Evolutionary conservation across 805 yeast species (phyloP).

Genomic region (Saccharomycopsis sp.): DNA sequence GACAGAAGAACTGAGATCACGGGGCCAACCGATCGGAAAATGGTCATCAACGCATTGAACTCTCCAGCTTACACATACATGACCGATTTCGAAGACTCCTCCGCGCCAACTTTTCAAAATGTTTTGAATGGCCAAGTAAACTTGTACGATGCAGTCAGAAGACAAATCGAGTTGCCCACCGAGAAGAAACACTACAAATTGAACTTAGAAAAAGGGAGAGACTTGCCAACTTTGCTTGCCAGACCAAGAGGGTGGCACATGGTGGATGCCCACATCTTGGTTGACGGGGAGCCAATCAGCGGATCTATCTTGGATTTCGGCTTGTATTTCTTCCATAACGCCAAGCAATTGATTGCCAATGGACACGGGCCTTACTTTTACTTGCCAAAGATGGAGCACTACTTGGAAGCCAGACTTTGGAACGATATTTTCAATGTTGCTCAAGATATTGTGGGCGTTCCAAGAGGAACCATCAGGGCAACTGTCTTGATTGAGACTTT

Average conservation of each 20-base stretch:
- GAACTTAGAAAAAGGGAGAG: slow-evolving; percentile 35
- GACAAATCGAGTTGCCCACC: slow-evolving; percentile 46
- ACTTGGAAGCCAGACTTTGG: slow-evolving; percentile 76
- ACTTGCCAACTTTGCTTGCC: slow-evolving; percentile 69
- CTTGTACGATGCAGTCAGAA: slow-evolving; percentile 66
- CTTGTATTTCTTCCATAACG: slow-evolving; percentile 68
- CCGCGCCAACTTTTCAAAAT: slow-evolving; percentile 78
- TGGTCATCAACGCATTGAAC: slow-evolving; percentile 76
- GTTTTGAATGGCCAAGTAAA: slow-evolving; percentile 76
- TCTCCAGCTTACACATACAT: slow-evolving; percentile 73
- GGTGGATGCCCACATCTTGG: slow-evolving; percentile 59
- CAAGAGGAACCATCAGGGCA: slow-evolving; percentile 73
- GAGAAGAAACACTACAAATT: slow-evolving; percentile 38
- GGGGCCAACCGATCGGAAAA: slow-evolving; percentile 78
- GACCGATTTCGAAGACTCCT: slow-evolving; percentile 82
- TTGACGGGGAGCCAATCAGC: slow-evolving; percentile 68
- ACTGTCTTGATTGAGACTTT: slow-evolving; percentile 76
- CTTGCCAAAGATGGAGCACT: slow-evolving; percentile 82
- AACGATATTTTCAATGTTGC: slow-evolving; percentile 70
- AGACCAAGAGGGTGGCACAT: slow-evolving; percentile 89
- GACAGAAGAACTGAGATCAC: slow-evolving; percentile 77
- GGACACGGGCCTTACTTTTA: slow-evolving; percentile 80
- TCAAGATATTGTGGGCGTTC: slow-evolving; percentile 59
- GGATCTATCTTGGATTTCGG: slow-evolving; percentile 79
- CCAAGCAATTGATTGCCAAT: slow-evolving; percentile 45